Percentiles rank a stretch among this genome's conserved stretches.
phyloP scores from a whole-genome alignment of 257 asterid species.

The Nicotiana obtusifolia region DNA sequence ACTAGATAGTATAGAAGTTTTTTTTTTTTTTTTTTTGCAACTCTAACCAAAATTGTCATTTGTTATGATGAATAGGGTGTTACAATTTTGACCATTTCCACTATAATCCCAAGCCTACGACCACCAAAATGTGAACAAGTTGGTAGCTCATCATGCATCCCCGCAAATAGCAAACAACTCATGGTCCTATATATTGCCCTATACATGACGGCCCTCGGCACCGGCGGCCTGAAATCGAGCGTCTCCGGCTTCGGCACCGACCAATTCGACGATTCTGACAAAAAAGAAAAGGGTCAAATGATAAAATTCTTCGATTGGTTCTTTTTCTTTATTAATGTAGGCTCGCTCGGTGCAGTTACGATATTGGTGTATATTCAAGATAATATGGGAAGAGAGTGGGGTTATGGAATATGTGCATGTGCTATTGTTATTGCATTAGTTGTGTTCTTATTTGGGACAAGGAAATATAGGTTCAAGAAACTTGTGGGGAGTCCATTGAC shows the following conservation, averaged over 20 bases:
- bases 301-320: constrained; percentile 79
- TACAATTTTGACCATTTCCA: constrained; percentile 62
- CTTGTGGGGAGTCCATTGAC: constrained; percentile 67
- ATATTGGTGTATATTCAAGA: constrained; percentile 76
- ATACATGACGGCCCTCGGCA: constrained; percentile 78
- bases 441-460: constrained; percentile 57
- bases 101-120: constrained; percentile 52
- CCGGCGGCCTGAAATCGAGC: constrained; percentile 83
- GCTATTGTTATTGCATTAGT: constrained; percentile 46
- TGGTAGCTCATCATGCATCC: constrained; percentile 48
- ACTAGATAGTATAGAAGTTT: too few relatives aligned
- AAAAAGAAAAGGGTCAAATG: constrained; percentile 54
- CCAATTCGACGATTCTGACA: constrained; percentile 67
- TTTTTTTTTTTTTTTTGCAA: too few relatives aligned
- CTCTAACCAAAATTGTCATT: background rate
- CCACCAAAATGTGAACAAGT: constrained; percentile 58
- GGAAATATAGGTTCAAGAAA: constrained; percentile 58
- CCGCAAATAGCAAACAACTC: constrained; percentile 53
- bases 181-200: constrained; percentile 50
- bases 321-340: constrained; percentile 69
- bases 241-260: constrained; percentile 87
- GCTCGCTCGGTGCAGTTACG: constrained; percentile 70
- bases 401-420: constrained; percentile 79
- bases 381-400: constrained; percentile 64
- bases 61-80: constrained; percentile 49